Evolutionary conservation across 2,329 filamentous ascomycete species (phyloP).

Genomic region (Nemania sp.): DNA sequence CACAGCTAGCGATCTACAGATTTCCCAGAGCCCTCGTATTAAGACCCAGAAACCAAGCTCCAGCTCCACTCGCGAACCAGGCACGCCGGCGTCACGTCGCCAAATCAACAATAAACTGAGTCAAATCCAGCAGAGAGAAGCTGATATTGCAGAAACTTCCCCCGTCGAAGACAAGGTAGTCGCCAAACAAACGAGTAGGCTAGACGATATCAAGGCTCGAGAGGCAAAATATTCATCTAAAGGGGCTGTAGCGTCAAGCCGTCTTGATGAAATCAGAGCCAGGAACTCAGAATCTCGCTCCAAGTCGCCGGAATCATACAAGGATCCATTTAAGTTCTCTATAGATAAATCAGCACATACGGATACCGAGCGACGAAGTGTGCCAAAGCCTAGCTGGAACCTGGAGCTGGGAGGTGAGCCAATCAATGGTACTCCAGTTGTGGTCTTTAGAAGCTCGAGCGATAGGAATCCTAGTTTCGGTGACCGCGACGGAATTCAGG

Average conservation of each 20-base stretch:
- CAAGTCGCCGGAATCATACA: constrained; percentile 46
- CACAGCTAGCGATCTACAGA: constrained; percentile 57
- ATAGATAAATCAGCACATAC: constrained; percentile 12
- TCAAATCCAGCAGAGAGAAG: constrained; percentile 43
- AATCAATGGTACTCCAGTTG: constrained; percentile 14
- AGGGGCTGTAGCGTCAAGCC: constrained; percentile 51
- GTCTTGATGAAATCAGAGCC: constrained; percentile 57
- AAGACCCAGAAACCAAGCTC: constrained; percentile 39
- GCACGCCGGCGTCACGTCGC: constrained; percentile 32
- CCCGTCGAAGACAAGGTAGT: constrained; percentile 29
- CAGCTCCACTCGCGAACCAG: constrained; percentile 8
- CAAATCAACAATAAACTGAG: constrained; percentile 43
- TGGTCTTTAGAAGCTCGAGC: constrained; percentile 14
- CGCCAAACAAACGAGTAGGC: constrained; percentile 45
- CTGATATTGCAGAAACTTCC: constrained; percentile 35
- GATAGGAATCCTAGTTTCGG: constrained; percentile 10
- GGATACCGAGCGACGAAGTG: constrained; percentile 8
- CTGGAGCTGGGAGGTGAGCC: constrained; percentile 12
- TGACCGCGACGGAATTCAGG: constrained; percentile 22
- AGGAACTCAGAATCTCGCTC: constrained; percentile 49
- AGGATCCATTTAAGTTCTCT: constrained; percentile 34
- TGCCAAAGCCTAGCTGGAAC: constrained; percentile 9
- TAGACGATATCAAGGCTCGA: constrained; percentile 53
- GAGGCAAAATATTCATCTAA: constrained; percentile 51
- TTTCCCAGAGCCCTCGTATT: constrained; percentile 60